A percentile compares a stretch with the other conserved stretches of the same genome.
These are phyloP conservation scores for Starmerella roubikii DNA, from an alignment of 805 yeast species.

Conservation along the genomic window DNA sequence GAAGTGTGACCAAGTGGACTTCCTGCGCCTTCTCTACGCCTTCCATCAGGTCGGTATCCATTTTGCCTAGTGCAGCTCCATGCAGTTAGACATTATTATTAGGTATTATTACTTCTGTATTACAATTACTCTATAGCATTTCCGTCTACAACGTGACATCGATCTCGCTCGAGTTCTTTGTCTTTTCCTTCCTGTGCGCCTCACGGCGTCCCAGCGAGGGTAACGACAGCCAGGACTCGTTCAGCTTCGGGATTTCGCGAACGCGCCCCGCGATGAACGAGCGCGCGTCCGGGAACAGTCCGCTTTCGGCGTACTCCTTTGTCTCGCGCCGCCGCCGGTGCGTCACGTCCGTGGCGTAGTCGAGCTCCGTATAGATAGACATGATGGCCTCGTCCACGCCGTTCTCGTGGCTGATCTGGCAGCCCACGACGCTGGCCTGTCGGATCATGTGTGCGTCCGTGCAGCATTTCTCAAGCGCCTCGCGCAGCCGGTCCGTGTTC, in stretches of 20 bases:
- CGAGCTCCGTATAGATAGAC: conserved; percentile 63
- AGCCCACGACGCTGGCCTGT: conserved; percentile 52
- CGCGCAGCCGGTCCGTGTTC: conserved; percentile 46
- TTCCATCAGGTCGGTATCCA: conserved; percentile 96
- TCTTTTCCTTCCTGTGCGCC: conserved; percentile 5
- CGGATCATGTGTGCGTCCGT: conserved; percentile 51
- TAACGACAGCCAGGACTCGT: conserved; percentile 5
- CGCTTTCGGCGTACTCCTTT: conserved; percentile 4
- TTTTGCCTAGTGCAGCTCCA: conserved; percentile 39
- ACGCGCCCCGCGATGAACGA: not conserved
- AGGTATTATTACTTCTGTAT: no score
- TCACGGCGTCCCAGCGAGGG: conserved; percentile 14
- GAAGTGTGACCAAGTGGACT: conserved; percentile 90
- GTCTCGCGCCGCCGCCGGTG: conserved; percentile 11
- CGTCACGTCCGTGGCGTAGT: conserved; percentile 35
- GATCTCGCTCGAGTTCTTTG: conserved; percentile 4
- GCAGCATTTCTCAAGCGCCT: conserved; percentile 57
- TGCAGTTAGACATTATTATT: no score
- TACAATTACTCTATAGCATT: no score
- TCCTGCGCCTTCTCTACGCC: conserved; percentile 65
- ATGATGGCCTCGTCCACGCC: conserved; percentile 72
- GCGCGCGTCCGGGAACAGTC: conserved; percentile 2
- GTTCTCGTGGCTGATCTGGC: conserved; percentile 51
- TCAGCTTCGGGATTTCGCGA: conserved; percentile 1
- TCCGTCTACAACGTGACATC: conserved; percentile 14